Base-by-base conservation (phyloP, 169 alveolate genomes). In the Eimeria sp. region DNA sequence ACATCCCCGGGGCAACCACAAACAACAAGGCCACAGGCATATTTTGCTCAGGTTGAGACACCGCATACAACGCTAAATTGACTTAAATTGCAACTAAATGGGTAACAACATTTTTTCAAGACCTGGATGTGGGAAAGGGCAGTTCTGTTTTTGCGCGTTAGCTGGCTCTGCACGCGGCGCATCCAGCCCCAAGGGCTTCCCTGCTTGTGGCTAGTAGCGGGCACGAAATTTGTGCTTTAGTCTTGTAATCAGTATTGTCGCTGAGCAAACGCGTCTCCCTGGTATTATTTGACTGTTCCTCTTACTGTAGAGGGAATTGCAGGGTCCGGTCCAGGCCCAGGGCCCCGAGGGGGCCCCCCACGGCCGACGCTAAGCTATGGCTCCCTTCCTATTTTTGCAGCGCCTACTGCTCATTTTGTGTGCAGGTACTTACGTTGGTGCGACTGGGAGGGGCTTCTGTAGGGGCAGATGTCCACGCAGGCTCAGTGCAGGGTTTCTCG, bases 341-440 rank as follows among this genome's bases (percentile, higher is more conserved):
- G 86, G 86, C 63, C 86, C 63, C 58, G 18, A 43, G 63, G 86
- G 86, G 86, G 63, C 61, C 86, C 86, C 30, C 30, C 43, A 75
- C 63, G 34, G 22, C 13, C 63, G 30, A 18, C 61, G 18, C 63
- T 40, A 20, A 75, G 86, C 63, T 47, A 75, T 75, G 86, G 54
- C 58, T 75, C 58, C 61, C 34, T 40, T 18, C 63, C 40, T 40
- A 40, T 61, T 45, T 20, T 40, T 75, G 63, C 86, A 75, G 40
- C 61, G 61, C 43, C 43, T 75, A 47, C 61, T 75, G 86, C 63
- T 40, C 14, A 43, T 75, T 20, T 10, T 40, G 27, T 75, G 43
- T 75, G 58, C 58, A 47, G 58, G 58, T 30, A 61, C 61, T 40
- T 34, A 7, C 58, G 14, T 61, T 43, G 58, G 63, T 16, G 58